These are phyloP conservation scores for Mycotypha africana DNA, from an alignment of 371 early-diverging fungal species.

Conservation along the genomic window DNA sequence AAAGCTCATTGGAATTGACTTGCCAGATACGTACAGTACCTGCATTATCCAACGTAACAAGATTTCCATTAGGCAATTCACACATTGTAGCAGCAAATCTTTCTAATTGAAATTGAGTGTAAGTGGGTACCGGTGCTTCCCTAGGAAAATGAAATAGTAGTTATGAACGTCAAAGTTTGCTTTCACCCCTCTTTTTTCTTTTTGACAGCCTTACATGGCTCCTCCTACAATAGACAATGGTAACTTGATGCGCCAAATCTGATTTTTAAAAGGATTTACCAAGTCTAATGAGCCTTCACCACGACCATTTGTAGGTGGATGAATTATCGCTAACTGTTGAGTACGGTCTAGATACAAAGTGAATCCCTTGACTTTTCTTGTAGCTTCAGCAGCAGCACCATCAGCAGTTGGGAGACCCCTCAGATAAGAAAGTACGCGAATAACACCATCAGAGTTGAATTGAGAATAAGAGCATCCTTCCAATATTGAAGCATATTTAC, in stretches of 20 bases:
- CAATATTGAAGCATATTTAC: conserved; percentile 23
- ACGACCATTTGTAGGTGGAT: conserved; percentile 52
- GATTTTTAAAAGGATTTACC: conserved; percentile 46
- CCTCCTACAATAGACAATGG: conserved; percentile 57
- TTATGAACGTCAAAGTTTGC: too few species aligned
- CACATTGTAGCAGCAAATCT: conserved; percentile 51
- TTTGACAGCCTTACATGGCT: conserved; percentile 20
- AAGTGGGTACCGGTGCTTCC: conserved; percentile 37
- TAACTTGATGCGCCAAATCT: conserved; percentile 57
- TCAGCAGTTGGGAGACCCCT: conserved; percentile 7
- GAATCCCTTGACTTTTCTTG: conserved; percentile 39
- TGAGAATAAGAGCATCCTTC: conserved; percentile 26
- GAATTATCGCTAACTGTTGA: conserved; percentile 55
- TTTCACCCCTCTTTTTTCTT: too few species aligned
- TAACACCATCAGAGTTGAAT: conserved; percentile 8
- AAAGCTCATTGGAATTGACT: conserved; percentile 48
- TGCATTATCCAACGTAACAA: conserved; percentile 63
- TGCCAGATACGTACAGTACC: conserved; percentile 72
- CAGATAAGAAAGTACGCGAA: conserved; percentile 22
- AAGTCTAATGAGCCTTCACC: conserved; percentile 61
- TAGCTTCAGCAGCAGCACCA: background rate
- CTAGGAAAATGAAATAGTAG: conserved; percentile 1
- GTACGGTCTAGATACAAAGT: conserved; percentile 42
- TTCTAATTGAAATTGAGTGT: conserved; percentile 47
- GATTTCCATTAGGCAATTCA: conserved; percentile 60